These are phyloP conservation scores for Myochromella boudieri DNA, from an alignment of 768 basidiomycete genomes.

Conservation along the genomic window DNA sequence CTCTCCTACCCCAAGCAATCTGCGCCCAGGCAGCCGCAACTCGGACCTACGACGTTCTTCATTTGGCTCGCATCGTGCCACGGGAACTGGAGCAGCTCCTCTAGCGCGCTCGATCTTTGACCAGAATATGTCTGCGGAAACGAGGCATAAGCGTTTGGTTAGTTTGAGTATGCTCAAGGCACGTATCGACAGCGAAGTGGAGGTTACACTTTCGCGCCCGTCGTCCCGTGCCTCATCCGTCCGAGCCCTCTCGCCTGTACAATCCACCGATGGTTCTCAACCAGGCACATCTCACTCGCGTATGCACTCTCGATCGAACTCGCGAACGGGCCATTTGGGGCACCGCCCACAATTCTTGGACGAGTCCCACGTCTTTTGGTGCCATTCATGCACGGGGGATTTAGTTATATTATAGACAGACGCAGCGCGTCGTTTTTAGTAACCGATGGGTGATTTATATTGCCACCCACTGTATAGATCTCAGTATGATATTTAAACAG, in stretches of 20 bases:
- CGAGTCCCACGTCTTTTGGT: conserved; percentile 90
- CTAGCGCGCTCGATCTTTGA: conserved; percentile 65
- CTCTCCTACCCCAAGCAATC: conserved; percentile 42
- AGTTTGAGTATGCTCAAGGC: conserved; percentile 90
- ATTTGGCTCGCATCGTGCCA: conserved; percentile 37
- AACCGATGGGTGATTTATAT: no score
- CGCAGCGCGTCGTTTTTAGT: background rate
- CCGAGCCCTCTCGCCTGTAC: conserved; percentile 54
- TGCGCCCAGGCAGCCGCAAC: conserved; percentile 46
- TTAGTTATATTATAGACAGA: conserved; percentile 62
- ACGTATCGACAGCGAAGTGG: conserved; percentile 81
- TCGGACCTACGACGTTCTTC: conserved; percentile 36
- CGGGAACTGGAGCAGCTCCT: conserved; percentile 36
- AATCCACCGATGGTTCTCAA: conserved; percentile 34
- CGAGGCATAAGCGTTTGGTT: conserved; percentile 78
- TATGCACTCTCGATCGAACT: conserved; percentile 18
- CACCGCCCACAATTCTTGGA: conserved; percentile 78
- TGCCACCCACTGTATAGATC: no score
- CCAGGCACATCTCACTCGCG: conserved; percentile 21
- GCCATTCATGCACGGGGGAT: conserved; percentile 79
- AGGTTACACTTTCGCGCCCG: conserved; percentile 39
- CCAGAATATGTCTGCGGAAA: conserved; percentile 69
- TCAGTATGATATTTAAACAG: no score
- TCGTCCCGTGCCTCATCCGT: conserved; percentile 35
- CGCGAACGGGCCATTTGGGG: conserved; percentile 18